Evolutionary conservation across 768 basidiomycete genomes (phyloP), one percentile per base, ranked within the genome.

Genomic region (Suillus occidentalis): DNA sequence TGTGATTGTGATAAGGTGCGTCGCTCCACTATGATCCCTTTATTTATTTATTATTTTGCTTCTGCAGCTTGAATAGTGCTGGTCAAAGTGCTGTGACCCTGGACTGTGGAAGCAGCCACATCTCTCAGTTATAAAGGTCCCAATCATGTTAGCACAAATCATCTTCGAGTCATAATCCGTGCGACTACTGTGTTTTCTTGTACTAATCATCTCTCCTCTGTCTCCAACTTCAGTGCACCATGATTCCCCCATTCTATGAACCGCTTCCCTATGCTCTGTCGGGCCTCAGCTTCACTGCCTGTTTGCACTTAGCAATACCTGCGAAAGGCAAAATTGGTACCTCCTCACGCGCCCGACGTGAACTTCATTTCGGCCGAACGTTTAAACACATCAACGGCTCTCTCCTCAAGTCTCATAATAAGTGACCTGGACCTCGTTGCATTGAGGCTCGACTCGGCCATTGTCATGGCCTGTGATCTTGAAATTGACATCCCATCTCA

Each of bases 201-300:
- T 28, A 28, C 28, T 3, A 28, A 28, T 28, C 28, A 28, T 28
- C 28, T 28, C 28, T 28, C 28, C 28, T 28, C 28, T 28, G 28
- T 28, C 28, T 28, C 28, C 28, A 28, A 28, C 28, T 28, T 28
- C 28, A 28, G 66, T 18, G 22, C 63, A 49, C 49, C n/a, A 62
- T 65, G 55, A 25, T 43, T 12, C 22, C 49, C 6, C 65, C 58
- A 10, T 42, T n/a, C 16, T 66, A 64, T 31, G 55, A 42, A 25
- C 58, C 65, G 4, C 39, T 22, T 8, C 47, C 55, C n/a, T n/a
- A n/a, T n/a, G n/a, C n/a, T n/a, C 55, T 64, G 28, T 22, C 56
- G 2, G 66, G 62, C 14, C 59, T 67, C 42, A 22, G 8, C 13
- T 70, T 62, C 40, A 7, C 36, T 70, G 22, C 65, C 68, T 4